Conservation (phyloP, 2,329 filamentous ascomycete species). For the Colletotrichum sp. region DNA sequence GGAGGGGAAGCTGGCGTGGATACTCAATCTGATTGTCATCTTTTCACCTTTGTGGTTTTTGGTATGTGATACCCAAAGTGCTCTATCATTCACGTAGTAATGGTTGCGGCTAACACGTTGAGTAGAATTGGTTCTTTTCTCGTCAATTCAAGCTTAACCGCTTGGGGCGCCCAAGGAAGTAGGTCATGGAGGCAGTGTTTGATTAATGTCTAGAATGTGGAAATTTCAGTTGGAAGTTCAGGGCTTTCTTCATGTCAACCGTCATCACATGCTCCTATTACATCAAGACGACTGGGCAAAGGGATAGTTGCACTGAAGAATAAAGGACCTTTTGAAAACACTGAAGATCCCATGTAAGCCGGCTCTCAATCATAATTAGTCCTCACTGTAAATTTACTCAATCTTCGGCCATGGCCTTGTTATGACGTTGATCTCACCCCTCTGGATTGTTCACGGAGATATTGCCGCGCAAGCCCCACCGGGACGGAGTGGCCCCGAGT, state of each 20-base stretch:
- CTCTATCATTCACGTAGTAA: neutral
- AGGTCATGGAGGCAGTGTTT: neutral
- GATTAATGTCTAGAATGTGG: neutral
- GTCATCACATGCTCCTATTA: neutral
- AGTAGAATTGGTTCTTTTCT: neutral
- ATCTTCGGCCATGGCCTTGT: too few species aligned
- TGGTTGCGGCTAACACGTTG: neutral
- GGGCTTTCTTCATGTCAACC: neutral
- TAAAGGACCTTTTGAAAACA: neutral
- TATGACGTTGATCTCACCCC: neutral
- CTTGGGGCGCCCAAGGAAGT: neutral
- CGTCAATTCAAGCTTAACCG: neutral
- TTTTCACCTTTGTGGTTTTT: neutral
- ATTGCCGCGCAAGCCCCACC: neutral
- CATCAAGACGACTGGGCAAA: fast-evolving
- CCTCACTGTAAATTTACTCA: fast-evolving
- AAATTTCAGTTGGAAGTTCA: neutral
- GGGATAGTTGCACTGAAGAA: fast-evolving
- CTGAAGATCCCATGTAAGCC: neutral
- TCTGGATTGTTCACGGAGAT: neutral
- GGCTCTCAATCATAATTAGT: neutral
- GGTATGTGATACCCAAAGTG: neutral
- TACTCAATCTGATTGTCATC: neutral
- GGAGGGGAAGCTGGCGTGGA: neutral
- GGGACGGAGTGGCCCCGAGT: neutral